Evolutionary conservation across 1,139 yeast species (phyloP), one percentile per base, ranked within the genome.

Genomic region (Candida frijolesensis): DNA sequence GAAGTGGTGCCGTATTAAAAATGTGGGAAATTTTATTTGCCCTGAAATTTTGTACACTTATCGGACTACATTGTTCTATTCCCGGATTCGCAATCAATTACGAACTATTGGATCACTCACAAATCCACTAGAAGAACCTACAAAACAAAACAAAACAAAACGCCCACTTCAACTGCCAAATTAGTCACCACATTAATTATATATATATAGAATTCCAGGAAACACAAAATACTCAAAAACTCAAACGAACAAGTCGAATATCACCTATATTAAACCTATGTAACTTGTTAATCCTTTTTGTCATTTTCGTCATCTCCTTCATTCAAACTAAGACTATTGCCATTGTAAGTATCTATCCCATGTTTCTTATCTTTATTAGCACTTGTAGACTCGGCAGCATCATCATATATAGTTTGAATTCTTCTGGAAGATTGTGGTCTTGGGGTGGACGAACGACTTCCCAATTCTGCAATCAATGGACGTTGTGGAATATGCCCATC

Each of bases 391-490:
- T 42, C 45, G 7, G 14, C 3, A 11, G 30, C 6, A 8, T 56
- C 58, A 35, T 54, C 60, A 43, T 57, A 63, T 8, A 65, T 52
- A 4, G 68, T 64, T 49, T 65, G 66, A 25, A 65, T 58, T 43
- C 64, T 55, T 30, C 63, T 61, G n/a, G 59, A 53, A 1, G 66
- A 56, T 1, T 54, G 53, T 9, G 56, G 56, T 42, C 55, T 50
- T 16, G 67, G 66, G 7, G 66, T 60, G 8, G 59, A 51, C 6
- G 60, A 37, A 16, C 66, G 56, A 46, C 63, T 61, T 2, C 37
- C 42, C 40, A 22, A 42, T 48, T 27, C 51, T 48, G 7, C 59
- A 54, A 16, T 14, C 16, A 27, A 44, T 15, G 29, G 30, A 19
- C 35, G 38, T 19, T 42, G 45, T 6, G 54, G 42, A 30, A 50